Evolutionary conservation across 306 rosid genomes (phyloP).

Genomic region (Mimosa bimucronata): DNA sequence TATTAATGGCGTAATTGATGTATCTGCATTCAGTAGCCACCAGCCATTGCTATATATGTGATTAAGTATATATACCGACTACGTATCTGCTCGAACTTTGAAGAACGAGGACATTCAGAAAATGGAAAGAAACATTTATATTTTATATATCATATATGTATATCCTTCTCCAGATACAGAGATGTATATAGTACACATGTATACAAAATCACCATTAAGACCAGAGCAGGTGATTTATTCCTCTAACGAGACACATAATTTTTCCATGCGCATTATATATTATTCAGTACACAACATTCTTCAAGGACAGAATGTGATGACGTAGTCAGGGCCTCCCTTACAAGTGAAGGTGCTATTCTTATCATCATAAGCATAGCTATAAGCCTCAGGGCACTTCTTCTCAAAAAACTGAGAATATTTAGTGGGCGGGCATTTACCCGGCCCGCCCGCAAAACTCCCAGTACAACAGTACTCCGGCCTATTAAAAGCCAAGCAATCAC

Average conservation of each 20-base stretch:
- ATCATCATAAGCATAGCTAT: constrained; percentile 71
- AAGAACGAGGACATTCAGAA: too few species aligned
- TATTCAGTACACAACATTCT: too few species aligned
- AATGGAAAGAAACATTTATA: too few species aligned
- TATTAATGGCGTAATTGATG: too few species aligned
- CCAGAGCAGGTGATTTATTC: not conserved
- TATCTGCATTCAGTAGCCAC: too few species aligned
- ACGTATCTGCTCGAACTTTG: too few species aligned
- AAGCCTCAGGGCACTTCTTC: constrained; percentile 66
- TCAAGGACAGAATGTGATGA: constrained; percentile 64
- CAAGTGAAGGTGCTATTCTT: constrained; percentile 58
- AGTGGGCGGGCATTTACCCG: constrained; percentile 51
- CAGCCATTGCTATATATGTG: too few species aligned
- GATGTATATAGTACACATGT: not conserved
- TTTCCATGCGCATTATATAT: not conserved
- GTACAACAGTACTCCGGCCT: constrained; percentile 60
- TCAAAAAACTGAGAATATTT: constrained; percentile 49
- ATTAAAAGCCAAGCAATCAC: constrained; percentile 61
- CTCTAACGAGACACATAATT: not conserved
- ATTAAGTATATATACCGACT: too few species aligned
- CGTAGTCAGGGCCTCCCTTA: constrained; percentile 46
- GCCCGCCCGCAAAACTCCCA: not conserved
- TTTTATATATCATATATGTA: too few species aligned
- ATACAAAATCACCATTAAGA: not conserved
- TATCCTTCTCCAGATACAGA: not conserved